Conservation (phyloP, 139 green algal genomes). For the Chlamydomonas schloesseri region DNA sequence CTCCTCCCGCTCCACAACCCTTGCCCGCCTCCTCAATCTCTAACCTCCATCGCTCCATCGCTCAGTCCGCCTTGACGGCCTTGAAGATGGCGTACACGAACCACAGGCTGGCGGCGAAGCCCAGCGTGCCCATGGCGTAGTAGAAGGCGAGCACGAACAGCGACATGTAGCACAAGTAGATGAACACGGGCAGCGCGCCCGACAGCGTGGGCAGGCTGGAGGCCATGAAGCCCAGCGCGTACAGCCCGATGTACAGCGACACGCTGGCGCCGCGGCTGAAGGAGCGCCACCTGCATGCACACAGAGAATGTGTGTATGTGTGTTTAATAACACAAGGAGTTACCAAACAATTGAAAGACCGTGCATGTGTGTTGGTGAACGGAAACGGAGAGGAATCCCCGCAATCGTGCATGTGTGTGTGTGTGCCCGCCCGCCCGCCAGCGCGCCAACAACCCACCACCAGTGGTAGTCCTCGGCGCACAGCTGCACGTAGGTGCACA, state of each 20-base stretch:
- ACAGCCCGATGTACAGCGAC: conserved; percentile 75
- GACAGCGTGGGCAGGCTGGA: conserved; percentile 75
- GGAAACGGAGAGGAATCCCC: no score
- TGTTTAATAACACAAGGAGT: no score
- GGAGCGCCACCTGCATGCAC: conserved; percentile 81
- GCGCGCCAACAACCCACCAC: conserved; percentile 80
- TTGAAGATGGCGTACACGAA: conserved; percentile 74
- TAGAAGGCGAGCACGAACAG: conserved; percentile 85
- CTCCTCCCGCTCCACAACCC: no score
- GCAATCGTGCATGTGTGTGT: no score
- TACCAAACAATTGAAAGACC: no score
- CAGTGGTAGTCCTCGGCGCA: conserved; percentile 94
- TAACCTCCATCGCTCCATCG: background rate
- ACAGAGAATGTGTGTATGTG: no score
- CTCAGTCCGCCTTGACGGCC: conserved; percentile 69
- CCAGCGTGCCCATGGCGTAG: conserved; percentile 85
- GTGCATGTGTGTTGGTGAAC: no score
- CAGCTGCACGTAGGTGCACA: conserved; percentile 93
- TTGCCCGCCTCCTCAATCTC: no score
- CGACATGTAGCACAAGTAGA: conserved; percentile 91
- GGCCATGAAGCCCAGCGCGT: conserved; percentile 81
- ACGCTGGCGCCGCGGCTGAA: conserved; percentile 88
- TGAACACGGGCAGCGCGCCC: conserved; percentile 82
- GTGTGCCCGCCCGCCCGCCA: no score
- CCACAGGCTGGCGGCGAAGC: conserved; percentile 74